Evolutionary conservation across 1,284 basidiomycete genomes (phyloP), one percentile per base, ranked within the genome.

Genomic region (Puccinia novopanici): DNA sequence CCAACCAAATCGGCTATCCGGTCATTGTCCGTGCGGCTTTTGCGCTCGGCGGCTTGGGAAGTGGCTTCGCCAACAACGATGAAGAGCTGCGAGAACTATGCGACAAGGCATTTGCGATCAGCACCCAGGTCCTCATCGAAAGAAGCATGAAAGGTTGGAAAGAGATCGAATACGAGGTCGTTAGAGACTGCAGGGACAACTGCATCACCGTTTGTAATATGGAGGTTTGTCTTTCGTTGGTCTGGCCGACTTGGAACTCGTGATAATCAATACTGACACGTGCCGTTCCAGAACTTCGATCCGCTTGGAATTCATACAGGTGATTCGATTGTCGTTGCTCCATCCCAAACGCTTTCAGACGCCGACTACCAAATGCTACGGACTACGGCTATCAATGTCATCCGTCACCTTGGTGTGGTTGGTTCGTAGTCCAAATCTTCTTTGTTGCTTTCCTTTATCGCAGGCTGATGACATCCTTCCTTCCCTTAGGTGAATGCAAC

Each of bases 81-180:
- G 89, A 87, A 24, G 93, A 98, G 88, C 89, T 98, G 82, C 89
- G 90, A 84, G 92, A 93, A 75, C 88, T 98, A 37, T 98, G 95
- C 85, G 89, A 88, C 84, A 96, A 95, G 88, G 95, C 96, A 17
- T 98, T 99, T 86, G 95, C 96, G 68, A 98, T 94, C 48, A 94
- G 92, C 84, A 95, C 96, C 71, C 96, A 99, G 87, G 95, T 99
- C 0, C 89, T 99, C 37, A 94, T 99, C 34, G 96, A 99, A 89
- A 96, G 91, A 89, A 95, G 93, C 85, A 98, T 99, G 95, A 98
- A 98, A 88, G 96, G 96, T 17, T 98, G 95, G 95, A 98, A 99
- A 88, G 96, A 99, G 88, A 94, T 98, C 83, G 96, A 99, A 88
- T 99, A 99, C 85, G 96, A 99, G 86, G 96, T 99, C 74, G 96